Evolutionary conservation across 495 filamentous ascomycete genomes (phyloP), one percentile per base, ranked within the genome.

Genomic region (Acidomyces sp.): DNA sequence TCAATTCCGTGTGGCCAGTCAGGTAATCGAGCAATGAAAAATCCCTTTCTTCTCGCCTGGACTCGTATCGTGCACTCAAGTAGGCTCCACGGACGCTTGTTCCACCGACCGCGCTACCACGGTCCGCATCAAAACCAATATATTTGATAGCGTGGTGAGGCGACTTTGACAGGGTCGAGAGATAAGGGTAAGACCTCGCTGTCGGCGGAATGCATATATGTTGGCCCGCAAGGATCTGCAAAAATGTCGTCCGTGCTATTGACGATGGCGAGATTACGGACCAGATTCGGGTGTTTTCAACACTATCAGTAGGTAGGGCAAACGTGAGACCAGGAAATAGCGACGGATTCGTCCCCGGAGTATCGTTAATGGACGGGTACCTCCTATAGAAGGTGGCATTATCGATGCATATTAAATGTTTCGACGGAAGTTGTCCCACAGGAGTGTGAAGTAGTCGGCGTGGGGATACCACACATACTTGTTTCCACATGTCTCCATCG

Each of bases 41-140:
- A 58, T 96, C 90, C 6, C 80, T 86, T 36, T 74, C 81, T 55
- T 94, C 88, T 15, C 84, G 67, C 34, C 76, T 61, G 40, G 80
- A 85, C 65, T 97, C 90, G 61, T 97, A 97, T n/a, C 90, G 70
- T 10, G 85, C 84, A 49, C 82, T 85, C 24, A 96, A 60, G 51
- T 95, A 94, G 9, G 82, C 76, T 7, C 85, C 85, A 10, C 68
- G 62, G 3, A 62, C 69, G 12, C 66, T 70, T 6, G 39, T 48
- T 1, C 75, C 72, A 36, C 68, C 70, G 10, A 69, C 66, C n/a
- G 20, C 39, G 11, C 63, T 67, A 5, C 68, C 67, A 15, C 57
- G 39, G 28, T 57, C 58, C 2, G 58, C 58, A 41, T 74, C 68
- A 54, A 94, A 94, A 0, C 86, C 86, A 32, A 93, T 79, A 57